A percentile compares a stretch with the other conserved stretches of the same genome.
Evolutionary conservation across 2,329 filamentous ascomycete genomes (phyloP).

Genomic region (Cercospora sp.): DNA sequence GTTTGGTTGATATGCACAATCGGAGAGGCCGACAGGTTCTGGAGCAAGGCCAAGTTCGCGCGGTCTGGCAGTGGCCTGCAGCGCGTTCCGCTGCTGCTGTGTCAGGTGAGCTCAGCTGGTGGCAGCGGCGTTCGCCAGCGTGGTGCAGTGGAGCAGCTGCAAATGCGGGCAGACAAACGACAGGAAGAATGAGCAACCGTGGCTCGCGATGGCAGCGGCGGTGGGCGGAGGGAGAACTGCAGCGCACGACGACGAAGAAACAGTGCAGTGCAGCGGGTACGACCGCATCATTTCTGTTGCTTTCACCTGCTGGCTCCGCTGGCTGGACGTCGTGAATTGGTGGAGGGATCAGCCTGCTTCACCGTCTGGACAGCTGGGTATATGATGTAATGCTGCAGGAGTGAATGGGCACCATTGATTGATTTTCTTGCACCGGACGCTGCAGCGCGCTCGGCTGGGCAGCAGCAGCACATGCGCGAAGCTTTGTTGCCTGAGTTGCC

Average conservation of each 20-base stretch:
- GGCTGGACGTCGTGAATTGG: background rate
- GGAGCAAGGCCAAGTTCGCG: background rate
- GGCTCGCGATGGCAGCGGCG: constrained; percentile 1
- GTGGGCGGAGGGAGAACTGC: background rate
- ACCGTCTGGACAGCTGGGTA: background rate
- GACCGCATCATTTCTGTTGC: constrained; percentile 3
- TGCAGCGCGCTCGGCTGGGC: background rate
- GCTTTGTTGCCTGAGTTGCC: background rate
- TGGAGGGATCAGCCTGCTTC: constrained; percentile 4
- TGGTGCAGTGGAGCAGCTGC: background rate
- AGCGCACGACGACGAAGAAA: background rate
- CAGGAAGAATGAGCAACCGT: background rate
- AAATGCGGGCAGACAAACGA: background rate
- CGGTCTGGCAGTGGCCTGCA: constrained; percentile 3
- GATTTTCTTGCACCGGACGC: background rate
- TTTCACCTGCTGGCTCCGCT: constrained; percentile 1
- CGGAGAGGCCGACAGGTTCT: background rate
- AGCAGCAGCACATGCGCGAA: background rate
- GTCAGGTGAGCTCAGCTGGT: constrained; percentile 13
- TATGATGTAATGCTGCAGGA: constrained; percentile 9
- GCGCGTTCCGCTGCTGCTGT: constrained; percentile 2
- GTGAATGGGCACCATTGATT: constrained; percentile 10
- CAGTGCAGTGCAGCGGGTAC: background rate
- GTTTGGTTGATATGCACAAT: constrained; percentile 1
- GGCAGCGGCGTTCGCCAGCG: background rate